Conservation (phyloP, 352 stramenopile genomes). For the Pythium coloratum region DNA sequence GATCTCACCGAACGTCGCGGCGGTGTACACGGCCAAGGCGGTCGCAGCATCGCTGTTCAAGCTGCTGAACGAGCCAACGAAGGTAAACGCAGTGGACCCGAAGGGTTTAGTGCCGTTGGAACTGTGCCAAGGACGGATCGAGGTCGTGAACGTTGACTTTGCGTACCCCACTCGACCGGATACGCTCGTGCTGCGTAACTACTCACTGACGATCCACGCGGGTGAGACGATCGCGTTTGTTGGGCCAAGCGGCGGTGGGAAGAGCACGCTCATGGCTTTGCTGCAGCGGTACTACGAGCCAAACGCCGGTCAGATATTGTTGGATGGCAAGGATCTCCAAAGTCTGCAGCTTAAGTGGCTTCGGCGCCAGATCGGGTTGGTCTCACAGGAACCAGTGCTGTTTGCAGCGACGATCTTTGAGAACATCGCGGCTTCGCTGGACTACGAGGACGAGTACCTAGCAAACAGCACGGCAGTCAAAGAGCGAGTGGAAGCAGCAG, state of each 20-base stretch:
- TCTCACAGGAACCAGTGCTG: conserved; percentile 76
- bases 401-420: conserved; percentile 79
- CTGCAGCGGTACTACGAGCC: conserved; percentile 87
- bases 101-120: conserved; percentile 11
- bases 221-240: conserved; percentile 31
- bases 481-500: conserved; percentile 8
- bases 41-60: conserved; percentile 19
- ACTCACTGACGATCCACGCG: conserved; percentile 20
- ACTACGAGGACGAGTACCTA: conserved; percentile 3
- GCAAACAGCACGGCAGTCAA: not conserved
- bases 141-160: conserved; percentile 23
- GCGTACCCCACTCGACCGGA: conserved; percentile 26
- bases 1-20: conserved; percentile 34
- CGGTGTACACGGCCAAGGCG: conserved; percentile 23
- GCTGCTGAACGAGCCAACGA: conserved; percentile 21
- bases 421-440: conserved; percentile 69
- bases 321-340: conserved; percentile 64
- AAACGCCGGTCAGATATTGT: conserved; percentile 49
- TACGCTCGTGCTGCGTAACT: conserved; percentile 16
- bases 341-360: conserved; percentile 63
- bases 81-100: conserved; percentile 12
- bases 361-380: conserved; percentile 46
- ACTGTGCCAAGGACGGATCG: conserved; percentile 13
- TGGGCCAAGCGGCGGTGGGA: conserved; percentile 23
- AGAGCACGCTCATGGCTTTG: conserved; percentile 46